Evolutionary conservation across 106 monocot genomes (phyloP), one percentile per base, ranked within the genome.

Genomic region (Platanthera guangdongensis): DNA sequence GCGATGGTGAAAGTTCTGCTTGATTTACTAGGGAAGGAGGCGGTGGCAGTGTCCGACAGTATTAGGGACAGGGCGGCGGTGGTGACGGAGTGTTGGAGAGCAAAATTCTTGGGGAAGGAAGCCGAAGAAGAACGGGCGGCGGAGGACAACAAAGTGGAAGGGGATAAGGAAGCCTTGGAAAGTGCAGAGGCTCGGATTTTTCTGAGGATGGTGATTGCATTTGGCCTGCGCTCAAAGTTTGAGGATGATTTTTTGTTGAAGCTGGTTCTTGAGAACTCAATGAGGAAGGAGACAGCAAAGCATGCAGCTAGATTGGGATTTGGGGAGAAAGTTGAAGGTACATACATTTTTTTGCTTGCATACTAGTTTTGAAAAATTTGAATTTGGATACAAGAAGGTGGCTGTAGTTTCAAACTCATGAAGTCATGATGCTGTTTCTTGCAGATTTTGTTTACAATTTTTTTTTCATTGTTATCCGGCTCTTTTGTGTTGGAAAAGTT

Each of bases 221-320:
- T 85, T 62, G 64, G 78, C 7, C 51, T 85, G 78, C 74, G 76
- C 0, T 47, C 19, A 13, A 84, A 30, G 69, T 87, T 82, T 51
- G 82, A 87, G 52, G 78, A 84, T 22, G 84, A 78, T 45, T 85
- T 75, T 22, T 76, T 88, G 75, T 80, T 63, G 77, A 81, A 76
- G 75, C n/a, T 88, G 49, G 80, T 85, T 48, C 1, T 83, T 60
- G 74, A 82, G 72, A 51, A 85, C 25, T 59, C 79, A 8, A 59
- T 72, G 63, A 84, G 75, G 87, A 84, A 77, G 54, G 87, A 84
- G 57, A 62, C 81, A 68, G 75, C 79, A 8, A 85, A 72, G 59
- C 55, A 82, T 18, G 85, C 82, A 72, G 48, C 67, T 15, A 60
- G 67, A n/a, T 60, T 88, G 22, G 83, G 85, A 7, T 75, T 88